Base-by-base conservation (phyloP, 2,329 filamentous ascomycete genomes). In the Periconia digitata region DNA sequence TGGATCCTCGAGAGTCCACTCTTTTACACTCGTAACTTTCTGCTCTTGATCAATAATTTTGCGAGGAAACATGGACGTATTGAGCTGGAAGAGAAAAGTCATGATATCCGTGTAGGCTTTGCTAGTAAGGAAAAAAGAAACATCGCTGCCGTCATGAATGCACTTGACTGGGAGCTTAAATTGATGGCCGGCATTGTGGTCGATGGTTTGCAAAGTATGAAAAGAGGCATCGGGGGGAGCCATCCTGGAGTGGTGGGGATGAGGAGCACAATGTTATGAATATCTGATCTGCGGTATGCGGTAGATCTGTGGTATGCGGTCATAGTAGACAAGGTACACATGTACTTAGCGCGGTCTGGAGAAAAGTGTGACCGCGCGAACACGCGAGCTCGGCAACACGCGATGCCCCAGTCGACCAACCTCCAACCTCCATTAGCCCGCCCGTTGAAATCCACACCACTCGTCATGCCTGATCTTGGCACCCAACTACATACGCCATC, bases 101-200 rank as follows among this genome's bases (percentile, higher is more conserved):
- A 90, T 87, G 45, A 99, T 89, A 66, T 96, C 90, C 49, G 84
- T 81, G 73, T 97, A 96, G 38, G 90, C 94, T 58, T 82, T 83
- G 41, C 89, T 91, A 8, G 80, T 81, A 44, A 95, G 82, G 71
- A 97, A 99, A 54, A 81, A 82, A 17, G 82, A 72, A 46, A 99
- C 88, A 77, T 97, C 91, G 50, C 85, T 76, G 47, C 86, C 86
- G 62, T 94, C 89, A 73, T 95, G 81, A 74, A 99, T 99, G 63
- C 80, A 80, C 72, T 97, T 99, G 47, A 70, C 67, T 0, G 94
- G 94, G 36, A 76, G 74, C 44, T 76, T 66, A 71, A 96, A 96
- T 15, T 35, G 51, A 47, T 67, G 61, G 13, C 56, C 54, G 12
- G 50, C 39, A 27, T 47, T 37, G 15, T 43, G 47, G 20, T 66